Conservation (phyloP, 1,284 basidiomycete genomes). For the Ustilago bromivora region DNA sequence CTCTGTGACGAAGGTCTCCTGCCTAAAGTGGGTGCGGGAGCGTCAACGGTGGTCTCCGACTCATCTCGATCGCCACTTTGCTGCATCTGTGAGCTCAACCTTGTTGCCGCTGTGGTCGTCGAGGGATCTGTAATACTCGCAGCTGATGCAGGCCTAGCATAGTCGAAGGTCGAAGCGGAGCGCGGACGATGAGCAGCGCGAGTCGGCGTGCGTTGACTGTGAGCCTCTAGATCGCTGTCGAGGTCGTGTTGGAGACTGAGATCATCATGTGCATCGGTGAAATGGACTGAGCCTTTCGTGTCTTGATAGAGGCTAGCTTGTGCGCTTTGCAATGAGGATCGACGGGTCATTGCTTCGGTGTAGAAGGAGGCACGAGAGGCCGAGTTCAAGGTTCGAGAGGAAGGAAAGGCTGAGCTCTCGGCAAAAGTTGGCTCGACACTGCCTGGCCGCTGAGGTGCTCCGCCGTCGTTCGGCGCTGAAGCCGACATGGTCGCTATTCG, state of each 20-base stretch:
- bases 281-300: slow-evolving; percentile 27
- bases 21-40: neutral
- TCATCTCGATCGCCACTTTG: neutral
- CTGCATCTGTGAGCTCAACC: slow-evolving; percentile 2
- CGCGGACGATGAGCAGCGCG: slow-evolving; percentile 17
- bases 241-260: slow-evolving; percentile 15
- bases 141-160: slow-evolving; percentile 4
- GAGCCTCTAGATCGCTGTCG: slow-evolving; percentile 29
- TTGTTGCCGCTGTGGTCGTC: slow-evolving; percentile 1
- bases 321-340: slow-evolving; percentile 40
- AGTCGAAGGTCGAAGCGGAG: slow-evolving; percentile 22
- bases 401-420: slow-evolving; percentile 5
- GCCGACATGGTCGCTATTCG: slow-evolving; percentile 11
- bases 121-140: slow-evolving; percentile 11
- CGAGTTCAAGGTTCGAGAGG: slow-evolving; percentile 36
- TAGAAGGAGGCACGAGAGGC: slow-evolving; percentile 31
- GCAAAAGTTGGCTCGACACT: slow-evolving; percentile 13
- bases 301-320: slow-evolving; percentile 41
- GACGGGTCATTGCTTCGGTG: slow-evolving; percentile 32
- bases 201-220: slow-evolving; percentile 17
- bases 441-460: slow-evolving; percentile 1
- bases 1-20: slow-evolving; percentile 20
- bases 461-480: slow-evolving; percentile 13
- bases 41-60: slow-evolving; percentile 24
- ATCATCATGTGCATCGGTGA: slow-evolving; percentile 20